Evolutionary conservation across 495 filamentous ascomycete species (phyloP).

Genomic region (Penicilliopsis zonata): DNA sequence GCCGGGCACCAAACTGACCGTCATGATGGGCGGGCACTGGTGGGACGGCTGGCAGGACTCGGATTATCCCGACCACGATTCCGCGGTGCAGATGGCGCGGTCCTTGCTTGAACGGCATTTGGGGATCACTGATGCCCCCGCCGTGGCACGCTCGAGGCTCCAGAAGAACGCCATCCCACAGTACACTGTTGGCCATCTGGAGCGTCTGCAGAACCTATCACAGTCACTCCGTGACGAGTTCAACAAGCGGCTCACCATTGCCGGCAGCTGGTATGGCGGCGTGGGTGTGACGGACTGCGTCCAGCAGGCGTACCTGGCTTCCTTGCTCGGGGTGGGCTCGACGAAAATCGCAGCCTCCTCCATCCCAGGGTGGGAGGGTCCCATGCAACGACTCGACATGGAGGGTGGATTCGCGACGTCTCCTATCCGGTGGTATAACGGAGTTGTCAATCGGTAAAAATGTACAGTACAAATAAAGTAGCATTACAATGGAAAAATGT

Average conservation of each 20-base stretch:
- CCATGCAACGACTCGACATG: too few species aligned
- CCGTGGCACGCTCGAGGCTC: conserved; percentile 43
- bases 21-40: conserved; percentile 92
- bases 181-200: conserved; percentile 65
- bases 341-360: conserved; percentile 20
- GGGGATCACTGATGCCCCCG: conserved; percentile 46
- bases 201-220: conserved; percentile 47
- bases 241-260: conserved; percentile 53
- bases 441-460: too few species aligned
- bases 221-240: conserved; percentile 43
- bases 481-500: too few species aligned
- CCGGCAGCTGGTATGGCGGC: conserved; percentile 62
- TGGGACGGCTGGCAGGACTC: conserved; percentile 54
- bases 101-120: conserved; percentile 62
- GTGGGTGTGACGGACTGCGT: conserved; percentile 59
- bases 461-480: too few species aligned
- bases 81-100: conserved; percentile 56
- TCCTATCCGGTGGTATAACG: conserved; percentile 13
- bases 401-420: conserved; percentile 24
- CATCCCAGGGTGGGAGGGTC: too few species aligned
- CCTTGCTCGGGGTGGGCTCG: conserved; percentile 19
- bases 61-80: conserved; percentile 44
- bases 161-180: conserved; percentile 81
- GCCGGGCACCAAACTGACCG: conserved; percentile 74
- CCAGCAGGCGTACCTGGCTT: conserved; percentile 25